phyloP scores from a whole-genome alignment of 176 grass and related monocot genomes.

The Lolium perenne region DNA sequence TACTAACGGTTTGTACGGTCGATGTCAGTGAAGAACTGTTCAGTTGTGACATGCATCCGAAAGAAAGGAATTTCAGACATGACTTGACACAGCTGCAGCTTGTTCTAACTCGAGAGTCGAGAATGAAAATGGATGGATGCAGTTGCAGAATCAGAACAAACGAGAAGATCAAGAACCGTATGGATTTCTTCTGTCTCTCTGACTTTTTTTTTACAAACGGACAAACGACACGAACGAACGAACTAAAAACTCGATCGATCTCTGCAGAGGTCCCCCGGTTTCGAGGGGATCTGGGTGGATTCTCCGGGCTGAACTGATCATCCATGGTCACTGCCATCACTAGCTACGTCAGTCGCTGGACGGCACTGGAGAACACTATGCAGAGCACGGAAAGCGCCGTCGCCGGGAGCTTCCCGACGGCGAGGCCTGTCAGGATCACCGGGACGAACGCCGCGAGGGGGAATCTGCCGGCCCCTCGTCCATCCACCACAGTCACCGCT shows the following conservation, averaged over 20 bases:
- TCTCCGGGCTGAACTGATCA: background rate
- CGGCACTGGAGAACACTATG: slow-evolving; percentile 44
- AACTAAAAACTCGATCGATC: background rate
- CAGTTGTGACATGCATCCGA: background rate
- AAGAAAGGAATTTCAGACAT: background rate
- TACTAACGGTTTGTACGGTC: background rate
- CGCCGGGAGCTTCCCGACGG: slow-evolving; percentile 65
- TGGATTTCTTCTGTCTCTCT: background rate
- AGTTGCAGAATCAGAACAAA: too few species aligned
- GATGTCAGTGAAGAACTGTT: background rate
- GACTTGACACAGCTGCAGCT: too few species aligned
- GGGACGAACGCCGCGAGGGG: slow-evolving; percentile 38
- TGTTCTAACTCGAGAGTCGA: too few species aligned
- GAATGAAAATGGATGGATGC: too few species aligned
- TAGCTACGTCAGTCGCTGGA: slow-evolving; percentile 26
- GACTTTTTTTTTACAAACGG: slow-evolving; percentile 10
- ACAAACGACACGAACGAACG: background rate
- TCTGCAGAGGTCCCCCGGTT: background rate
- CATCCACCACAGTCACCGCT: background rate
- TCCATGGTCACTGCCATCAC: background rate
- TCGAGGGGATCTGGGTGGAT: slow-evolving; percentile 4
- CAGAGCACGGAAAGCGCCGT: slow-evolving; percentile 59
- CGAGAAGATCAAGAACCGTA: background rate
- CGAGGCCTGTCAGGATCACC: slow-evolving; percentile 67
- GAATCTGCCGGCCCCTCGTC: slow-evolving; percentile 10